phyloP scores from a whole-genome alignment of 805 yeast genomes.

The Wickerhamiella musiphila region DNA sequence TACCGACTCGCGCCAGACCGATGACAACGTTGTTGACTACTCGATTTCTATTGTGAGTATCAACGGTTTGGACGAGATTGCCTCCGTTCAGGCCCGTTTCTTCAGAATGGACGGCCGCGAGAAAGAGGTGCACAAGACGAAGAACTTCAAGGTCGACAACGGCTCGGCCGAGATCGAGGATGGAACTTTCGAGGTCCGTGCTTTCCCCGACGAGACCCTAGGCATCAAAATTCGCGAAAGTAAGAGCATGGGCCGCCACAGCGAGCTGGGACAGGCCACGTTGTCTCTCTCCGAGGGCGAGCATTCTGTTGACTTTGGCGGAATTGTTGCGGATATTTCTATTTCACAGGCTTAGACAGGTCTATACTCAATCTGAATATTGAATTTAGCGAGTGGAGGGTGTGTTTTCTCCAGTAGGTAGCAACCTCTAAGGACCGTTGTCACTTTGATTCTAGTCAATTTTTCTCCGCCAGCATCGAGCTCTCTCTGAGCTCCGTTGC shows the following conservation, averaged over 20 bases:
- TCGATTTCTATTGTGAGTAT: conserved; percentile 11
- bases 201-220: conserved; percentile 42
- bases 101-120: conserved; percentile 23
- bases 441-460: neutral
- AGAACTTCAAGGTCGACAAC: conserved; percentile 32
- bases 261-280: conserved; percentile 42
- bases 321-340: conserved; percentile 1
- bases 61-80: conserved; percentile 14
- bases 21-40: conserved; percentile 7
- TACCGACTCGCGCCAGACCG: conserved; percentile 6
- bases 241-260: conserved; percentile 57
- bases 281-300: conserved; percentile 21
- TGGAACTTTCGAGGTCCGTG: conserved; percentile 51
- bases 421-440: neutral
- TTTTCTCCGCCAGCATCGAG: no score
- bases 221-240: conserved; percentile 45
- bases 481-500: no score
- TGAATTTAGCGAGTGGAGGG: no score
- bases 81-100: conserved; percentile 31
- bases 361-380: no score
- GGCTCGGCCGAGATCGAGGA: conserved; percentile 24
- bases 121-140: conserved; percentile 51
- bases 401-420: no score
- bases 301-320: conserved; percentile 23
- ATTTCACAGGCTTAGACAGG: no score